phyloP scores from a whole-genome alignment of 2,329 filamentous ascomycete species.

The Hypoxylon sp. region DNA sequence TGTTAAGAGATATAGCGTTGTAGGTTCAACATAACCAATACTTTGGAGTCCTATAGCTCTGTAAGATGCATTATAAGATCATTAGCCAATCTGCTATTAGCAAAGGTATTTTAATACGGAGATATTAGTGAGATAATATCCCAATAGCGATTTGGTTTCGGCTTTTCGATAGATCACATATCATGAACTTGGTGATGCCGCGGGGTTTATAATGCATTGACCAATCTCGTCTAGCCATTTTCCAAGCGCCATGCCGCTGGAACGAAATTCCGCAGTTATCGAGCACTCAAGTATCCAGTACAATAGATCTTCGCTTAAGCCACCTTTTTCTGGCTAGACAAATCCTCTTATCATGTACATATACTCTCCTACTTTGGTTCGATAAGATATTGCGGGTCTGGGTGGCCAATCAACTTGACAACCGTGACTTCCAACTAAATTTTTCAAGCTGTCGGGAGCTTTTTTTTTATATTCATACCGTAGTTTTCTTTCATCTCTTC shows the following conservation, averaged over 20 bases:
- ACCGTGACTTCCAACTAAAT: constrained; percentile 41
- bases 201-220: constrained; percentile 5
- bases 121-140: background rate
- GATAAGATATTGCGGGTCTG: constrained; percentile 28
- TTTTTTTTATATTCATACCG: constrained; percentile 39
- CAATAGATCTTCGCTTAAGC: background rate
- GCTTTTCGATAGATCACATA: background rate
- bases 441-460: constrained; percentile 39
- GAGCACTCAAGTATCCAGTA: constrained; percentile 18
- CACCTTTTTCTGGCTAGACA: background rate
- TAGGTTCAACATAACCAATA: background rate
- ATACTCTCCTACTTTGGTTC: constrained; percentile 13
- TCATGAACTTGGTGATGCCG: background rate
- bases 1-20: background rate
- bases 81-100: background rate
- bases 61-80: background rate
- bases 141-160: background rate
- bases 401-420: constrained; percentile 29
- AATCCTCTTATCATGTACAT: constrained; percentile 21
- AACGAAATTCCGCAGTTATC: constrained; percentile 25
- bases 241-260: constrained; percentile 6
- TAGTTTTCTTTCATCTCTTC: constrained; percentile 15
- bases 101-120: background rate
- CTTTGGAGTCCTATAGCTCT: background rate
- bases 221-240: constrained; percentile 16